phyloP scores from a whole-genome alignment of 495 filamentous ascomycete genomes.

The Pyrenula aspistea region DNA sequence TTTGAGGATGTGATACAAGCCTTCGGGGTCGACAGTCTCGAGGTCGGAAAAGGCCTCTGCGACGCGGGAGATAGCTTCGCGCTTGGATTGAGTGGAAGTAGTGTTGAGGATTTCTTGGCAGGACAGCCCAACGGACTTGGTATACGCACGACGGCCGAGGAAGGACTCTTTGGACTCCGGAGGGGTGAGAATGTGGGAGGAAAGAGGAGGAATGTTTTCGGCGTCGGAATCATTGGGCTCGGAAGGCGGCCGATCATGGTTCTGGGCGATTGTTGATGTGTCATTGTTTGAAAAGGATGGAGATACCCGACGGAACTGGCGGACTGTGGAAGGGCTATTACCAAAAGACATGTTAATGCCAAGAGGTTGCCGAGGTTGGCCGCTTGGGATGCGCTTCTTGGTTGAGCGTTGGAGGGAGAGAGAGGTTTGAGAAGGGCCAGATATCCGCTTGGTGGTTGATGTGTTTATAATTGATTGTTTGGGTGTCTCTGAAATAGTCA shows the following conservation, averaged over 20 bases:
- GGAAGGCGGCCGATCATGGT: not conserved
- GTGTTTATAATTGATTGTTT: conserved; percentile 28
- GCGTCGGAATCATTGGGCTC: not conserved
- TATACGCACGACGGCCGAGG: conserved; percentile 67
- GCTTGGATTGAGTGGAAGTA: conserved; percentile 40
- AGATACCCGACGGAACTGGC: conserved; percentile 81
- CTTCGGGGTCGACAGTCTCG: conserved; percentile 82
- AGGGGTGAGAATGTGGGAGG: conserved; percentile 10
- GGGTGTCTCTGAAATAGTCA: conserved; percentile 26
- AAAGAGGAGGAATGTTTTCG: not conserved
- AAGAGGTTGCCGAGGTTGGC: conserved; percentile 60
- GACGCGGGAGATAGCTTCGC: conserved; percentile 68
- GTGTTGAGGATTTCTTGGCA: conserved; percentile 76
- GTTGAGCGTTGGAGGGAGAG: conserved; percentile 30
- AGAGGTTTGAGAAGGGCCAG: conserved; percentile 27
- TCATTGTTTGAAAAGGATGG: conserved; percentile 27
- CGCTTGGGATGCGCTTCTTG: conserved; percentile 33
- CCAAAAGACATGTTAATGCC: conserved; percentile 80
- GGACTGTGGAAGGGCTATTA: conserved; percentile 77
- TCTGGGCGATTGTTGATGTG: conserved; percentile 15
- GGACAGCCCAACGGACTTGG: conserved; percentile 63
- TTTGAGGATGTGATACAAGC: conserved; percentile 71
- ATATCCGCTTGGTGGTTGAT: conserved; percentile 41
- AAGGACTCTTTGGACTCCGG: conserved; percentile 61
- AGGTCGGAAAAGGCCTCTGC: conserved; percentile 76